Percentiles rank a stretch among this genome's conserved stretches.
Evolutionary conservation across 2,329 filamentous ascomycete genomes (phyloP).

Genomic region (Botrytis paeoniae): DNA sequence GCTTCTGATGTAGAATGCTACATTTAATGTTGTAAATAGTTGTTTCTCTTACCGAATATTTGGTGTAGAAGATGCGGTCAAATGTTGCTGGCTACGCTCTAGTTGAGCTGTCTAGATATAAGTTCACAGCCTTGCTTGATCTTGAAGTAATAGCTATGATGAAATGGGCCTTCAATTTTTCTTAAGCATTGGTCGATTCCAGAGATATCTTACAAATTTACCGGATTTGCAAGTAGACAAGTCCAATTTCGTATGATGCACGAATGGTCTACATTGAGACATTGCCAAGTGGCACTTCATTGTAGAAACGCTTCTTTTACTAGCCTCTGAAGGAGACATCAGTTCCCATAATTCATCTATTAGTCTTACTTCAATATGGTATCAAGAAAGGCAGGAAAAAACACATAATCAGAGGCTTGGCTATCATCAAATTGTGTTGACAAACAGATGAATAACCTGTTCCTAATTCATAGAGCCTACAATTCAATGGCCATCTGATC

Average conservation of each 20-base stretch:
- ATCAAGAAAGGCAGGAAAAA: neutral
- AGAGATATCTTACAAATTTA: neutral
- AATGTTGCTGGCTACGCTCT: neutral
- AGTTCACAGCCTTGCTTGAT: neutral
- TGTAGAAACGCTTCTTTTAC: neutral
- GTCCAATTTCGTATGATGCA: neutral
- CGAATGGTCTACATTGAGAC: neutral
- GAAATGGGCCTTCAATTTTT: neutral
- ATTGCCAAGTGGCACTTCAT: neutral
- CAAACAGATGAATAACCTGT: neutral
- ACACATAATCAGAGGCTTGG: neutral
- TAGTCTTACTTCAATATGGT: neutral
- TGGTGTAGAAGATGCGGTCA: neutral
- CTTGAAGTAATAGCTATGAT: neutral
- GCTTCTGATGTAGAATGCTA: neutral
- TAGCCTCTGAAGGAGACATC: neutral
- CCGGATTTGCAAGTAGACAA: neutral
- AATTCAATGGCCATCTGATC: neutral
- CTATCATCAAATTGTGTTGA: neutral
- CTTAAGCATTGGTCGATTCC: neutral
- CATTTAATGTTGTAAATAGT: neutral
- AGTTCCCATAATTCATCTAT: neutral
- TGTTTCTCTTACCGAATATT: neutral
- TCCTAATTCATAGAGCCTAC: neutral
- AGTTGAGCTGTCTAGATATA: neutral